A percentile compares a stretch with the other conserved stretches of the same genome.
Conservation (phyloP, 169 alveolate species). For the Plasmodium gonderi region DNA sequence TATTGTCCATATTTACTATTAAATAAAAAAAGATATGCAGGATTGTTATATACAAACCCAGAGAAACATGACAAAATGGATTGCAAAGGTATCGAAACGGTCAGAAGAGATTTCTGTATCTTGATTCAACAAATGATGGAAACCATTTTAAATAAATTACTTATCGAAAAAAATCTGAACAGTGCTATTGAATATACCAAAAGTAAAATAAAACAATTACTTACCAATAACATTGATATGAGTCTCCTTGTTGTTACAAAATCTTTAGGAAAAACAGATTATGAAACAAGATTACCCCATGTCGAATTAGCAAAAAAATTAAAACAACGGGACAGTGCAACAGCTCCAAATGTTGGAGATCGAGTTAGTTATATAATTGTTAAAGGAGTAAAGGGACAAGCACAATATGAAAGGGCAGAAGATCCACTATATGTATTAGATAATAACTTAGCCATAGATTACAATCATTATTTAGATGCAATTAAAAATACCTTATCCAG, state of each 20-base stretch:
- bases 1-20: conserved; percentile 96
- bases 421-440: conserved; percentile 99
- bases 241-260: conserved; percentile 97
- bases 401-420: conserved; percentile 98
- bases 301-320: conserved; percentile 98
- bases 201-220: conserved; percentile 88
- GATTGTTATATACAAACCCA: conserved; percentile 94
- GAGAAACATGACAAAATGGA: conserved; percentile 96
- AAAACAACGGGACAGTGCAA: conserved; percentile 94
- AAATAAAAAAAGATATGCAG: conserved; percentile 98
- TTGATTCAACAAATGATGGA: conserved; percentile 96
- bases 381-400: conserved; percentile 95
- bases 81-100: conserved; percentile 97
- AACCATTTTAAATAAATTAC: conserved; percentile 90
- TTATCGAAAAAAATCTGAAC: conserved; percentile 92
- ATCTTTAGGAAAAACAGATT: conserved; percentile 94
- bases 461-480: conserved; percentile 97
- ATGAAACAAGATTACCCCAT: conserved; percentile 97
- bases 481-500: conserved; percentile 94
- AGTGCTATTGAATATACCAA: conserved; percentile 93
- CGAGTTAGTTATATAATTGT: conserved; percentile 97
- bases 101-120: conserved; percentile 98
- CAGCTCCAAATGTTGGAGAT: conserved; percentile 99
- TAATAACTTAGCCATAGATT: conserved; percentile 97
- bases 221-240: conserved; percentile 97